Conservation (phyloP, 2,329 filamentous ascomycete genomes). For the Alternaria viburni region DNA sequence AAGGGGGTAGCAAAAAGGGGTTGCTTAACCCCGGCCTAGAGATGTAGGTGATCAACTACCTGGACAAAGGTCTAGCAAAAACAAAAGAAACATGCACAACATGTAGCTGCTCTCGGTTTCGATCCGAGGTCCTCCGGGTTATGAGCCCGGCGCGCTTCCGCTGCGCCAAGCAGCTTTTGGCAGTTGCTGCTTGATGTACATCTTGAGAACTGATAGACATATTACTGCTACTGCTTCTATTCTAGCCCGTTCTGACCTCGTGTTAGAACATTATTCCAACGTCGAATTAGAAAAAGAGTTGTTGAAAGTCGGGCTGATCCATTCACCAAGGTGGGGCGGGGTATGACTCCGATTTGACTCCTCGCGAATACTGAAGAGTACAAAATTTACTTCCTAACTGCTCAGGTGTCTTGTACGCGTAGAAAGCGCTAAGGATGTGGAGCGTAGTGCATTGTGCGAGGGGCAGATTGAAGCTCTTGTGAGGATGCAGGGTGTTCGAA, state of each 20-base stretch:
- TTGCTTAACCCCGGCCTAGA: background rate
- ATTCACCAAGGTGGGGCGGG: background rate
- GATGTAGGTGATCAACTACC: background rate
- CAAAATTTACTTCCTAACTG: background rate
- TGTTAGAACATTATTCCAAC: background rate
- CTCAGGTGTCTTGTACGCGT: background rate
- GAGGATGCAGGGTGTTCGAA: background rate
- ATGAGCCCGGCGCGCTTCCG: constrained; percentile 49
- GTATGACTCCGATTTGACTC: background rate
- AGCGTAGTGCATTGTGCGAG: background rate
- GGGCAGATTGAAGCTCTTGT: background rate
- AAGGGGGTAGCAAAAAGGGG: background rate
- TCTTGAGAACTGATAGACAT: background rate
- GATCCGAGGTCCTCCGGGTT: constrained; percentile 46
- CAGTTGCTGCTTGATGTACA: background rate
- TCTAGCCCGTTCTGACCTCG: background rate
- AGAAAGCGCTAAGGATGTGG: background rate
- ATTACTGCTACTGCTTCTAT: background rate
- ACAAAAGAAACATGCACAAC: background rate
- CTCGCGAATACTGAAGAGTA: background rate
- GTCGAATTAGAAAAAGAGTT: background rate
- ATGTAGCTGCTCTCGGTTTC: constrained; percentile 1
- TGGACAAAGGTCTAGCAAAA: background rate
- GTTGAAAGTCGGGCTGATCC: background rate
- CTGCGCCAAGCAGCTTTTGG: constrained; percentile 44